Evolutionary conservation across 2,329 filamentous ascomycete species (phyloP), one percentile per base, ranked within the genome.

Genomic region (Cryphonectria naterciae): DNA sequence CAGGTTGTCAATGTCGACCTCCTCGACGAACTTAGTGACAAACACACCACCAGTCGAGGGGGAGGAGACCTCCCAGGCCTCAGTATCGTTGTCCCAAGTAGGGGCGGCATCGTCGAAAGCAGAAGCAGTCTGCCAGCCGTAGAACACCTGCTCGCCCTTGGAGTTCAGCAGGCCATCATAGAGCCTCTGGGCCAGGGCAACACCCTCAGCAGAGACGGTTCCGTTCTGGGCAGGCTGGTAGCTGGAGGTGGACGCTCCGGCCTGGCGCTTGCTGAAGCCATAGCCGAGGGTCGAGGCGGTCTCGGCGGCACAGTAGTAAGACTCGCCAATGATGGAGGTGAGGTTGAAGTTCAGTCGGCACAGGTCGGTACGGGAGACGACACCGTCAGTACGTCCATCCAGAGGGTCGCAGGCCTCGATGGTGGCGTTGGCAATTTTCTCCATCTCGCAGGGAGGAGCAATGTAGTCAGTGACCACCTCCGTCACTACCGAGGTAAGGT

Each of bases 371-470:
- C 79, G 76, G 32, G 77, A 74, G 60, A 89, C 81, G 5, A 89
- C 85, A 17, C 87, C 86, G 69, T 89, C 87, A 0, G 80, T 82
- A 61, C 81, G 81, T 7, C 88, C 87, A 69, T 89, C 87, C 7
- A 89, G 79, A 10, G 82, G 79, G 72, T 89, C 87, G 66, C 87
- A 90, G 49, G 83, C 83, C 1, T 79, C 79, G 63, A 89, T 87
- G 6, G 87, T 89, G 54, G 81, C 79, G 74, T 88, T 88, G 28
- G 85, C 81, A 62, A 88, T 87, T 74, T 83, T 84, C 7, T 81
- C 79, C 19, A 88, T 74, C 65, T 85, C 85, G 60, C 82, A 83
- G 0, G 84, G 78, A 2, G 81, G 79, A 2, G 83, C 82, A 70
- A 79, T 81, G 73, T 85, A 84, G 68, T 78, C 79, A 32, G 81